A percentile compares a stretch with the other conserved stretches of the same genome.
phyloP scores from a whole-genome alignment of 2,329 filamentous ascomycete genomes.

The Septoria linicola region DNA sequence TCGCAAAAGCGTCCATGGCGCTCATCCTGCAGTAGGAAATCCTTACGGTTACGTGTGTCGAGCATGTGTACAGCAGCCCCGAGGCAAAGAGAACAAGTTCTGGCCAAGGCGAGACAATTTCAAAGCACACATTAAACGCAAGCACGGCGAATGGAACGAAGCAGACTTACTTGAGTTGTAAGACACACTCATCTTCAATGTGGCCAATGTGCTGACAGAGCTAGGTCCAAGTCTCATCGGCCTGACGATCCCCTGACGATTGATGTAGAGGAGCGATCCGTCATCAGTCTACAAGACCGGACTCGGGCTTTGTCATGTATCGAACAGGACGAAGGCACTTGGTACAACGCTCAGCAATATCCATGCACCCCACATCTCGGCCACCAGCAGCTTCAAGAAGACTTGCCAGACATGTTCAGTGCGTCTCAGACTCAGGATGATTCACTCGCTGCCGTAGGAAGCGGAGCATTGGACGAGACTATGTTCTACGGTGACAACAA shows the following conservation, averaged over 20 bases:
- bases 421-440: conserved; percentile 15
- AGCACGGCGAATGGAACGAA: conserved; percentile 52
- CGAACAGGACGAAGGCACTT: not conserved
- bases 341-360: not conserved
- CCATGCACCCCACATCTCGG: not conserved
- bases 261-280: conserved; percentile 6
- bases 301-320: not conserved
- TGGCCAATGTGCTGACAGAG: not conserved
- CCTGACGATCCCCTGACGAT: conserved; percentile 20
- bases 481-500: not conserved
- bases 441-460: conserved; percentile 19
- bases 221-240: conserved; percentile 22
- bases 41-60: conserved; percentile 51
- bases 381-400: not conserved
- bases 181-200: not conserved
- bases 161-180: conserved; percentile 24
- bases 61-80: conserved; percentile 55
- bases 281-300: not conserved
- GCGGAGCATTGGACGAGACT: conserved; percentile 10
- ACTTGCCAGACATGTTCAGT: not conserved
- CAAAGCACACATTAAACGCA: conserved; percentile 69
- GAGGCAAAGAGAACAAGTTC: conserved; percentile 57
- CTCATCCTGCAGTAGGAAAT: conserved; percentile 46
- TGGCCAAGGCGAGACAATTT: conserved; percentile 90
- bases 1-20: conserved; percentile 64